phyloP scores from a whole-genome alignment of 139 green algal species.

The Picochlorum sp. region DNA sequence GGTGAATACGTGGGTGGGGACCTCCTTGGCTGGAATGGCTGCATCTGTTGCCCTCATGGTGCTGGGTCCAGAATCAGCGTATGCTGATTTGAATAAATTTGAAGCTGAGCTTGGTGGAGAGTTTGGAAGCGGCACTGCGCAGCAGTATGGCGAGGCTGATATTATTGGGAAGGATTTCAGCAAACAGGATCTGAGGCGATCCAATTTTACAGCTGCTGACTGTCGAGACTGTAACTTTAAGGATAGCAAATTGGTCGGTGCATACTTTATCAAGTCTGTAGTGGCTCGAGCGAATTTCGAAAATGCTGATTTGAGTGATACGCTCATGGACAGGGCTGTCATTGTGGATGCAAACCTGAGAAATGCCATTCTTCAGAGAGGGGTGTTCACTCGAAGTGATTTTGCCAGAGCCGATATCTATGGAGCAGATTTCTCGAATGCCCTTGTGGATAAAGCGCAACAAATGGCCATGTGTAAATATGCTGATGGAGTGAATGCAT shows the following conservation, averaged over 20 bases:
- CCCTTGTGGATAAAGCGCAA: conserved; percentile 80
- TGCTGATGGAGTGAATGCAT: conserved; percentile 73
- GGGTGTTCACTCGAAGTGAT: conserved; percentile 69
- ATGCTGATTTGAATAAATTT: conserved; percentile 30
- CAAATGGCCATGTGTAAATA: conserved; percentile 80
- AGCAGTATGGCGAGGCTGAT: conserved; percentile 68
- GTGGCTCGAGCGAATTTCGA: conserved; percentile 36
- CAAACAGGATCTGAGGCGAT: conserved; percentile 61
- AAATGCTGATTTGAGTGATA: conserved; percentile 79
- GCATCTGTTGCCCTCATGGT: background rate
- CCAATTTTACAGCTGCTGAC: conserved; percentile 82
- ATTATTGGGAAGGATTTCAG: conserved; percentile 52
- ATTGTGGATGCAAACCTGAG: conserved; percentile 79
- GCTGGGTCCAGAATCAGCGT: background rate
- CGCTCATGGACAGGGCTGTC: conserved; percentile 80
- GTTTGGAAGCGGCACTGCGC: conserved; percentile 61
- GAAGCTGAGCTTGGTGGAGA: conserved; percentile 44
- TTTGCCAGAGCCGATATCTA: conserved; percentile 46
- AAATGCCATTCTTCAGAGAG: conserved; percentile 67
- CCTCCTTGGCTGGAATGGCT: background rate
- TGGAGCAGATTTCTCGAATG: conserved; percentile 88
- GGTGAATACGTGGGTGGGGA: background rate
- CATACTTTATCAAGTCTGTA: conserved; percentile 70
- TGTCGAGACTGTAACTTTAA: conserved; percentile 54
- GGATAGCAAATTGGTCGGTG: conserved; percentile 42